These are phyloP conservation scores for Phytopythium chamaehyphon DNA, from an alignment of 352 stramenopile genomes.

Conservation along the genomic window DNA sequence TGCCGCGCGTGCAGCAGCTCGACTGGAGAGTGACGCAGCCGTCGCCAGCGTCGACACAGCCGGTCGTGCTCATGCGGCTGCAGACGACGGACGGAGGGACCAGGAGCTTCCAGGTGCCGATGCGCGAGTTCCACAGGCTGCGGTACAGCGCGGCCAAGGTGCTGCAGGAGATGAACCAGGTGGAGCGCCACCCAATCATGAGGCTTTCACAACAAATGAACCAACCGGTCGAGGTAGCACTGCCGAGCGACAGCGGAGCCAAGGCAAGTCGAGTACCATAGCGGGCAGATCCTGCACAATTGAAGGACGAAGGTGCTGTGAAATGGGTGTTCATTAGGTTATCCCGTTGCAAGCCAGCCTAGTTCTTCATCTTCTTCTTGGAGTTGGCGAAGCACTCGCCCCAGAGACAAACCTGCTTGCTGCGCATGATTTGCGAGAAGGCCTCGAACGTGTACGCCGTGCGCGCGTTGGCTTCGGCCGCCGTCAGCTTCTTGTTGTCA, in stretches of 20 bases:
- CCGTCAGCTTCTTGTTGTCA: conserved; percentile 45
- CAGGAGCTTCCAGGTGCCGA: conserved; percentile 40
- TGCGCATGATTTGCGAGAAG: conserved; percentile 73
- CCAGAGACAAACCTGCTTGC: conserved; percentile 81
- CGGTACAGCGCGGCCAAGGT: conserved; percentile 72
- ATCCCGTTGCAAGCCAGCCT: conserved; percentile 8
- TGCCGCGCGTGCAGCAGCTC: conserved; percentile 34
- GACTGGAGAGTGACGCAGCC: conserved; percentile 21
- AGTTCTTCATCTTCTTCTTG: conserved; percentile 86
- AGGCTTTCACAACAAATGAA: conserved; percentile 48
- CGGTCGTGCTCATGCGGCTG: conserved; percentile 42
- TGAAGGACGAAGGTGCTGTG: too few relatives aligned
- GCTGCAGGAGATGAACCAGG: conserved; percentile 70
- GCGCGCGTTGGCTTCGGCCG: conserved; percentile 45
- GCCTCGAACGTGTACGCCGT: conserved; percentile 68
- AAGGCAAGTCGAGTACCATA: background rate
- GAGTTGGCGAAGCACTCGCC: conserved; percentile 80
- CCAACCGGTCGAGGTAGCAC: background rate
- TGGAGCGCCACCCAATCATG: conserved; percentile 77
- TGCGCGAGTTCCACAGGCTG: conserved; percentile 71
- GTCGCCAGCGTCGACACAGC: background rate
- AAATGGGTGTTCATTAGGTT: too few relatives aligned
- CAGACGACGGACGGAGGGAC: conserved; percentile 41
- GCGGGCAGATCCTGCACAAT: background rate
- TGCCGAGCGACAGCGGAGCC: background rate